Evolutionary conservation across 1,284 basidiomycete genomes (phyloP), one percentile per base, ranked within the genome.

Genomic region (Sanghuangporus sanghuang): DNA sequence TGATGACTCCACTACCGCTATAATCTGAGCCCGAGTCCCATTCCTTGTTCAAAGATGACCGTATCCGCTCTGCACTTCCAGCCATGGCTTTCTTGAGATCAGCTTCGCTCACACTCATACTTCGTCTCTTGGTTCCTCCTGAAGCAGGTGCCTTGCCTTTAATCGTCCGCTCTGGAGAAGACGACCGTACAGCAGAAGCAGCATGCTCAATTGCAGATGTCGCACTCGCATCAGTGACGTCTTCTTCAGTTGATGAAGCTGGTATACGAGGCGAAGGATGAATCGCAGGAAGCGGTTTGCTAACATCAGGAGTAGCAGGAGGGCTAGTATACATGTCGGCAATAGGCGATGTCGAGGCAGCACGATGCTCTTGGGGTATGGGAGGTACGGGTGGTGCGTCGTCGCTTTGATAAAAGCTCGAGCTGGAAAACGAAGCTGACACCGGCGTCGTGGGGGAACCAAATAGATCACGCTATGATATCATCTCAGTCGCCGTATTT

Each of bases 301-400:
- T 69, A 44, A 70, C 65, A 61, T 73, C 67, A 65, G 74, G 68
- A 59, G 71, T 65, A 64, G 70, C 60, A 65, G 73, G 68, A 59
- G 68, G 72, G 59, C 32, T 67, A 60, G 74, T 76, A 69, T 85
- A 85, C 12, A 83, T 77, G 71, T 89, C 86, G 44, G 78, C 72
- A 55, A 81, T 79, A 57, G 81, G 78, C 2, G 84, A 80, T 16
- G 69, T 50, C 21, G 74, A 67, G 21, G 78, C 74, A 35, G 72
- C 71, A 63, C 78, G 76, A 64, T 80, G 73, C 56, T 80, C 77
- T 16, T 73, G 68, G 27, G 89, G 89, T 65, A 92, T 70, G n/a
- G 85, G 82, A 12, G 89, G 89, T 0, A 91, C 86, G 18, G 89
- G 88, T 32, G 88, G 89, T n/a, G 81, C 70, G 66, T 84, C 84